phyloP scores from a whole-genome alignment of 176 grass and related monocot genomes.

The Eragrostis nindensis region DNA sequence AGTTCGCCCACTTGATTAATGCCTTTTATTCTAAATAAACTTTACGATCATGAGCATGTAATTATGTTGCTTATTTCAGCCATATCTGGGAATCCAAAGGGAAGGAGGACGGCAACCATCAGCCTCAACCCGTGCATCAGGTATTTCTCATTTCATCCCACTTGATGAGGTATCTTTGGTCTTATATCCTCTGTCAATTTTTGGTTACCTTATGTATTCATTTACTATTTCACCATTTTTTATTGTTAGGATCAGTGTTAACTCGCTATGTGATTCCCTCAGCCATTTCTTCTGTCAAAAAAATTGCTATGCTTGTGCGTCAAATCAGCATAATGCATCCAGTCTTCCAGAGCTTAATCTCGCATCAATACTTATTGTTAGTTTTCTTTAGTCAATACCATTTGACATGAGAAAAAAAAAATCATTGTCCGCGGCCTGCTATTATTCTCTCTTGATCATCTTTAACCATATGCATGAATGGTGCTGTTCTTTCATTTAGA shows the following conservation, averaged over 20 bases:
- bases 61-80: slow-evolving; percentile 52
- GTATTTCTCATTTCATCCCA: slow-evolving; percentile 43
- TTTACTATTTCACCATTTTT: background rate
- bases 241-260: slow-evolving; percentile 1
- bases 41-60: slow-evolving; percentile 25
- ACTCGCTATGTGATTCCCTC: background rate
- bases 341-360: slow-evolving; percentile 20
- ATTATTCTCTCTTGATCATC: slow-evolving; percentile 18
- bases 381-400: slow-evolving; percentile 7
- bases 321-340: background rate
- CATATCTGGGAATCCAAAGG: slow-evolving; percentile 55
- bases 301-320: background rate
- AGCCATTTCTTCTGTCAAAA: slow-evolving; percentile 11
- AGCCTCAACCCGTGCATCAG: slow-evolving; percentile 52
- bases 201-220: slow-evolving; percentile 19
- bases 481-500: background rate
- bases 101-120: slow-evolving; percentile 45
- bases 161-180: background rate
- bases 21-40: background rate
- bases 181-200: slow-evolving; percentile 15
- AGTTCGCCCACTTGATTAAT: background rate
- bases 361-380: background rate
- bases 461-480: slow-evolving; percentile 25
- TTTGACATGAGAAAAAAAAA: background rate
- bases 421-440: slow-evolving; percentile 12